Evolutionary conservation across 768 basidiomycete genomes (phyloP).

Genomic region (Mycena albidolilacea): DNA sequence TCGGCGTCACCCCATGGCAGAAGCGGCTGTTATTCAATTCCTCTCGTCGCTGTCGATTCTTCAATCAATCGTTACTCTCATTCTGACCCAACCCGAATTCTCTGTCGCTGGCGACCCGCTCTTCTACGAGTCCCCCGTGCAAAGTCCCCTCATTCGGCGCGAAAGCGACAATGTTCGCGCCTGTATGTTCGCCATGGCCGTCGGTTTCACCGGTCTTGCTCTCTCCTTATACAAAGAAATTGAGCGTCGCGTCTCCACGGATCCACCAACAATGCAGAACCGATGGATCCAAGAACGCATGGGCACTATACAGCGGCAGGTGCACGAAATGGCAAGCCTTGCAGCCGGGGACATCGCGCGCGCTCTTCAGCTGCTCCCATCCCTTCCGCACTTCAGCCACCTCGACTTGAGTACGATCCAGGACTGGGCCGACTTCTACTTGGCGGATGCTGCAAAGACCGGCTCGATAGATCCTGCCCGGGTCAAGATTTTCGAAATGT

Average conservation of each 20-base stretch:
- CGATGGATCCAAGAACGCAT: slow-evolving; percentile 14
- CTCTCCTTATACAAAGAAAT: slow-evolving; percentile 28
- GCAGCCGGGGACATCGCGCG: slow-evolving; percentile 23
- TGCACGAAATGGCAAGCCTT: slow-evolving; percentile 2
- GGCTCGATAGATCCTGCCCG: not conserved
- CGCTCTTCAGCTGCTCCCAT: not conserved
- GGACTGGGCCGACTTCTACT: slow-evolving; percentile 25
- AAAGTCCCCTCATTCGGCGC: not conserved
- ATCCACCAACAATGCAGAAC: not conserved
- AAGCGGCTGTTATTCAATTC: slow-evolving; percentile 17
- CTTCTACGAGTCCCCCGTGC: not conserved
- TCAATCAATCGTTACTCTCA: slow-evolving; percentile 21
- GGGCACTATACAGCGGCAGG: slow-evolving; percentile 23
- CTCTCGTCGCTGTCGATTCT: slow-evolving; percentile 24
- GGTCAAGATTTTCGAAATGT: slow-evolving; percentile 14
- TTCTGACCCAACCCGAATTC: slow-evolving; percentile 17
- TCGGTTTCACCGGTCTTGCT: not conserved
- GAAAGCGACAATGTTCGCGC: not conserved
- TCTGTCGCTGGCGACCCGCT: not conserved
- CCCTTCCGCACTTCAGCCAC: not conserved
- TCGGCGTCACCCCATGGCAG: slow-evolving; percentile 23
- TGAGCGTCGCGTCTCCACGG: slow-evolving; percentile 16
- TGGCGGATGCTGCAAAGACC: slow-evolving; percentile 21
- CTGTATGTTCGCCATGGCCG: not conserved
- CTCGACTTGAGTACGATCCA: not conserved